phyloP scores from a whole-genome alignment of 192 early-diverging fungal genomes.

The Umbelopsis sp. region DNA sequence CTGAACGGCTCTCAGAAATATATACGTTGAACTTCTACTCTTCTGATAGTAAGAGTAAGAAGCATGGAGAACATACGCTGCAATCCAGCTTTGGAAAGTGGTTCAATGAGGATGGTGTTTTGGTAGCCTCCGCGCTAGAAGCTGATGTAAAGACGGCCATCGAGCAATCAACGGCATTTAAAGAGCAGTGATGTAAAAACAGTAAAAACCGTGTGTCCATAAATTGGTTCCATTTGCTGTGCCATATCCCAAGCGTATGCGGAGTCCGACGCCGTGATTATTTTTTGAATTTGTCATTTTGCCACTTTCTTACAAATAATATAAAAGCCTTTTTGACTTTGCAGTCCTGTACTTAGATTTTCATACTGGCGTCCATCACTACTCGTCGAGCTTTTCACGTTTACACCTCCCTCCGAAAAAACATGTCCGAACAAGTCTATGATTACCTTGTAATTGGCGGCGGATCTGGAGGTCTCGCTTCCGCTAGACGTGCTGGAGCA shows the following conservation, averaged over 20 bases:
- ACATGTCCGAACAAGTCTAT: slow-evolving; percentile 46
- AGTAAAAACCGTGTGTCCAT: neutral
- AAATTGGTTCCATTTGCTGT: too few relatives aligned
- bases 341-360: neutral
- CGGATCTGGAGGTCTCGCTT: slow-evolving; percentile 90
- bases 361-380: slow-evolving; percentile 13
- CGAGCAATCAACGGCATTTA: neutral
- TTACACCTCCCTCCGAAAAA: slow-evolving; percentile 17
- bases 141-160: slow-evolving; percentile 39
- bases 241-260: neutral
- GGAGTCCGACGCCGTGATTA: neutral
- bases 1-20: neutral
- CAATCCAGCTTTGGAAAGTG: slow-evolving; percentile 59
- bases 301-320: neutral
- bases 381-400: slow-evolving; percentile 23
- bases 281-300: too few relatives aligned
- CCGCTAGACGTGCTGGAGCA: slow-evolving; percentile 85
- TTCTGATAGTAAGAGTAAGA: slow-evolving; percentile 34
- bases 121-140: slow-evolving; percentile 56
- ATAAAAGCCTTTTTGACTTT: neutral
- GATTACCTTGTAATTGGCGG: slow-evolving; percentile 98
- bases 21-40: neutral
- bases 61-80: slow-evolving; percentile 52
- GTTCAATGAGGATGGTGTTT: slow-evolving; percentile 70
- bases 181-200: neutral